Evolutionary conservation across 1,284 basidiomycete genomes (phyloP), one percentile per base, ranked within the genome.

Genomic region (Cronartium quercuum): DNA sequence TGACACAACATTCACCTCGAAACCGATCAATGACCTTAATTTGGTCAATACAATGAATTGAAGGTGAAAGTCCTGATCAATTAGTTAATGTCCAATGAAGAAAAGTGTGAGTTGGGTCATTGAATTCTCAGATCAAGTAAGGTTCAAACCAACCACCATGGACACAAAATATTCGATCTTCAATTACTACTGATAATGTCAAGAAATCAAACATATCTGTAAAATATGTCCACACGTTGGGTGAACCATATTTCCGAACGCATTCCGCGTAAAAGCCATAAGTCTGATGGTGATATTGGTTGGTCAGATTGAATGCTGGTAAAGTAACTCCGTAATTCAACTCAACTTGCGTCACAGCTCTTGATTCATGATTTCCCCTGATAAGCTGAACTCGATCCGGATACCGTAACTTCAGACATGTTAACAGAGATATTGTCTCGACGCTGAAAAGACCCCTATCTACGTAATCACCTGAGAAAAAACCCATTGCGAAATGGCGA

Each of bases 131-230:
- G 35, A 44, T 35, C 40, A n/a, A n/a, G n/a, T 18, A 40, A 61
- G 12, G 6, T n/a, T 44, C 51, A 61, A 60, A 69, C 84, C 75
- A 79, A 90, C 93, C 95, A 78, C 95, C 95, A 80, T 99, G 95
- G 2, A 99, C 95, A 81, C 96, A 99, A 82, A 99, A 98, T 85
- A 99, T 98, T 80, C 90, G 90, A 84, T 98, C 92, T 84, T 99
- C 96, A 80, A 99, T 98, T 76, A 99, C 95, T 75, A 96, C 94
- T 44, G 91, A 94, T 66, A 99, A 85, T 6, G 96, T 98, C 78
- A 99, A 84, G 83, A 95, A 98, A 85, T 99, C 96, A 83, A 99
- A 99, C 96, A 99, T 98, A 84, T 99, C 96, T 76, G 96, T 98
- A 81, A 98, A 98, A 83, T 98, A 98, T 47, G 92, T 94, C 96